These are phyloP conservation scores for Saprolegnia diclina DNA, from an alignment of 352 stramenopile species.

Conservation along the genomic window DNA sequence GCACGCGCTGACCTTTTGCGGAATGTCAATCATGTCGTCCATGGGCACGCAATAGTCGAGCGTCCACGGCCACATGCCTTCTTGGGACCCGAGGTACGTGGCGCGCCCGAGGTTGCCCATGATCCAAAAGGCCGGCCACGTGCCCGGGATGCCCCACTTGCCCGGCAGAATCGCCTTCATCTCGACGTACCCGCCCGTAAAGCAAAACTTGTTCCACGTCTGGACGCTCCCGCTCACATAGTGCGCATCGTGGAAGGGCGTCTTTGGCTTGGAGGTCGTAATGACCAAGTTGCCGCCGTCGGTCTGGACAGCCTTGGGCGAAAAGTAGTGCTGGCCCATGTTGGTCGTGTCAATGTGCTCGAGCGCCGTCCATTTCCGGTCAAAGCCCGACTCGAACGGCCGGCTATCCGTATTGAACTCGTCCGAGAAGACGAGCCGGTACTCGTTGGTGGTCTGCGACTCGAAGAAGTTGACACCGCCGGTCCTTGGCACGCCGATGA, in stretches of 20 bases:
- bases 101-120: slow-evolving; percentile 96
- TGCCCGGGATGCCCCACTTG: slow-evolving; percentile 90
- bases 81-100: slow-evolving; percentile 89
- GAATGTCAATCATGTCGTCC: slow-evolving; percentile 84
- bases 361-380: slow-evolving; percentile 94
- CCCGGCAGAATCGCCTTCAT: slow-evolving; percentile 91
- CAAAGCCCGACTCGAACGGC: slow-evolving; percentile 90
- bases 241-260: slow-evolving; percentile 62
- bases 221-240: slow-evolving; percentile 93
- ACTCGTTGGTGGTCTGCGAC: slow-evolving; percentile 41
- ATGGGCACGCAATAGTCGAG: slow-evolving; percentile 87
- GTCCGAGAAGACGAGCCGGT: slow-evolving; percentile 93
- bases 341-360: slow-evolving; percentile 94
- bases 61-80: slow-evolving; percentile 96
- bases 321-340: slow-evolving; percentile 95
- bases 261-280: slow-evolving; percentile 77
- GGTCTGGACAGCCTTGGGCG: slow-evolving; percentile 88
- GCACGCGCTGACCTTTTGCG: slow-evolving; percentile 94
- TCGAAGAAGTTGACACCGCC: slow-evolving; percentile 33
- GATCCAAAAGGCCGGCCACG: slow-evolving; percentile 98
- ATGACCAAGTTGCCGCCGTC: slow-evolving; percentile 93
- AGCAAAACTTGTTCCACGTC: slow-evolving; percentile 99
- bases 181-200: slow-evolving; percentile 95
- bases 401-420: slow-evolving; percentile 94
- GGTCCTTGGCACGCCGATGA: slow-evolving; percentile 36